Base-by-base conservation (phyloP, 2,329 filamentous ascomycete species). In the Fusarium sp. region DNA sequence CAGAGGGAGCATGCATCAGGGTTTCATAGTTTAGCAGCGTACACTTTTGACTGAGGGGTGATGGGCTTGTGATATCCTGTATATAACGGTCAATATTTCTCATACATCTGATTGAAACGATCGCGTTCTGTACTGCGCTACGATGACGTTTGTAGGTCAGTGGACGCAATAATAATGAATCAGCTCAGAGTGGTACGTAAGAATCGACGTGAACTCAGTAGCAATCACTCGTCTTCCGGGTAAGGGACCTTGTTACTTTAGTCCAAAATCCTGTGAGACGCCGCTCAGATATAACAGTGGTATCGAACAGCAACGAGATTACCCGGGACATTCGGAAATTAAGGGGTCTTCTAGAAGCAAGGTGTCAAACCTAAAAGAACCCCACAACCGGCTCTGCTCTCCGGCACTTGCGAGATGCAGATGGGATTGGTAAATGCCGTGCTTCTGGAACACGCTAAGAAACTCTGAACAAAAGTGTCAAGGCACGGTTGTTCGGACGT, bases 1-100 rank as follows among this genome's bases (percentile, higher is more conserved):
- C 78, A 80, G 65, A 63, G 52, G 35, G 69, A 70, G n/a, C 70
- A 75, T 47, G 69, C 69, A 0, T 65, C 65, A 0, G 66, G 72
- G 2, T 70, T 74, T 38, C 29, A 54, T 2, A 74, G 57, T 52
- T n/a, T 74, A 8, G 71, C 58, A 25, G 27, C 50, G 16, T 64
- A 64, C 33, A 78, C 47, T 18, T 52, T 52, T n/a, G 47, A 52
- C 47, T 52, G 27, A n/a, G 45, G n/a, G 13, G 14, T 22, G 42
- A 10, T 47, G 22, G 42, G 5, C 3, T 4, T 6, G 16, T 25
- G 22, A 47, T 25, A 47, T 25, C 42, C 20, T 42, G n/a, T 16
- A 7, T 18, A 31, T 31, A 4, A 31, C 27, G 27, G 35, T 36
- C 35, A 16, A 36, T 36, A 16, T 7, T 35, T 35, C 14, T 36